A percentile compares a stretch with the other conserved stretches of the same genome.
Evolutionary conservation across 1,284 basidiomycete genomes (phyloP).

Genomic region (Termitomyces sp.): DNA sequence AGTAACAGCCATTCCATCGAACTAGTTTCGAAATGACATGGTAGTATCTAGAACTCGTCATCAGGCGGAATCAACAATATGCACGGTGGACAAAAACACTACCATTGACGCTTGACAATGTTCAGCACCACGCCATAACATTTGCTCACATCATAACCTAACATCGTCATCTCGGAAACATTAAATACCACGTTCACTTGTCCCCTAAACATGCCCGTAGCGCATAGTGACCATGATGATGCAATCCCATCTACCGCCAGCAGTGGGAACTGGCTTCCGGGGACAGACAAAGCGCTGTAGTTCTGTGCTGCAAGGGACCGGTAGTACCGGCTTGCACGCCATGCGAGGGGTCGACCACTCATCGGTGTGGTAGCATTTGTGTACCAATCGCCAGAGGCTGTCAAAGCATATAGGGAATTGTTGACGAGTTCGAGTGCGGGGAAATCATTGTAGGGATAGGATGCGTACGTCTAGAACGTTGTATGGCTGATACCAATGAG

Average conservation of each 20-base stretch:
- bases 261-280: conserved; percentile 18
- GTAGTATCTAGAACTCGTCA: not conserved
- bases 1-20: not conserved
- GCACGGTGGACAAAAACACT: not conserved
- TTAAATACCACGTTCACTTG: conserved; percentile 35
- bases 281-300: conserved; percentile 24
- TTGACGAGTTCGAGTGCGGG: conserved; percentile 28
- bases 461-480: conserved; percentile 30
- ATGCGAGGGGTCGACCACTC: conserved; percentile 26
- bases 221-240: conserved; percentile 34
- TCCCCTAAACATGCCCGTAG: conserved; percentile 19
- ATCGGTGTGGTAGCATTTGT: conserved; percentile 32
- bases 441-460: conserved; percentile 38
- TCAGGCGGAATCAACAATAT: not conserved
- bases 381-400: conserved; percentile 25
- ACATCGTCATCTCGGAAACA: conserved; percentile 16
- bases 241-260: conserved; percentile 27
- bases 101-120: not conserved
- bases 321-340: conserved; percentile 29
- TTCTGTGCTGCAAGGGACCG: conserved; percentile 22
- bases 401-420: conserved; percentile 29
- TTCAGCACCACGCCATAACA: conserved; percentile 9
- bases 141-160: not conserved
- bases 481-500: not conserved
- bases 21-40: not conserved